A percentile compares a stretch with the other conserved stretches of the same genome.
Evolutionary conservation across 257 asterid genomes (phyloP).

Genomic region (Gentiana straminea): DNA sequence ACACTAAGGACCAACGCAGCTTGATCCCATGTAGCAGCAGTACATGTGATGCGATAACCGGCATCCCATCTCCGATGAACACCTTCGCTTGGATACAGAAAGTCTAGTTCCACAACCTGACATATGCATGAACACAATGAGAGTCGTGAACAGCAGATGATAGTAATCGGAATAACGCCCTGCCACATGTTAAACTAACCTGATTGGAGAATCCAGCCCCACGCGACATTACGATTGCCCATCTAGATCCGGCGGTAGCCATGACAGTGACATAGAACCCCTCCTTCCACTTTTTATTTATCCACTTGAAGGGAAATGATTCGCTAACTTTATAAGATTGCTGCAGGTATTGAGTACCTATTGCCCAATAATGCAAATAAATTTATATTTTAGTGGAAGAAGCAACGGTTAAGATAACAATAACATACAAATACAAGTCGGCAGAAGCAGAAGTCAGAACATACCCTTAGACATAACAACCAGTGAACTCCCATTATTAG

Average conservation of each 20-base stretch:
- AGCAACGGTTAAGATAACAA: neutral
- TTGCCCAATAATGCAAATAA: neutral
- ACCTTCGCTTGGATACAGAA: slow-evolving; percentile 59
- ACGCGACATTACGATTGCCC: slow-evolving; percentile 7
- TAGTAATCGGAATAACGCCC: too few relatives aligned
- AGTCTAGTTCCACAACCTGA: slow-evolving; percentile 62
- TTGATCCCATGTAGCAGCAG: slow-evolving; percentile 57
- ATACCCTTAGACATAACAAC: too few relatives aligned
- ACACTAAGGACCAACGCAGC: slow-evolving; percentile 51
- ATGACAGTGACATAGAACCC: slow-evolving; percentile 7
- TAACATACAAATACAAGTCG: neutral
- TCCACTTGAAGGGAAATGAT: slow-evolving; percentile 8
- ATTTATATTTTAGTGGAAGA: neutral
- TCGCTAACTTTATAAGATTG: slow-evolving; percentile 2
- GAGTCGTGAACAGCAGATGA: too few relatives aligned
- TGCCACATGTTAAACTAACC: too few relatives aligned
- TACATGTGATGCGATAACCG: slow-evolving; percentile 48
- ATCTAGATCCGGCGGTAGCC: neutral
- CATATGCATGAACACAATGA: neutral
- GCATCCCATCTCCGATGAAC: slow-evolving; percentile 55
- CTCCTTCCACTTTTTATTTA: slow-evolving; percentile 6
- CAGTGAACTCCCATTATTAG: neutral
- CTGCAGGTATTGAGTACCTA: neutral
- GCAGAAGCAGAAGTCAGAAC: neutral
- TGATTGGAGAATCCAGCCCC: neutral